These are phyloP conservation scores for Cyclotella distinguenda DNA, from an alignment of 108 stramenopile species.

Conservation along the genomic window DNA sequence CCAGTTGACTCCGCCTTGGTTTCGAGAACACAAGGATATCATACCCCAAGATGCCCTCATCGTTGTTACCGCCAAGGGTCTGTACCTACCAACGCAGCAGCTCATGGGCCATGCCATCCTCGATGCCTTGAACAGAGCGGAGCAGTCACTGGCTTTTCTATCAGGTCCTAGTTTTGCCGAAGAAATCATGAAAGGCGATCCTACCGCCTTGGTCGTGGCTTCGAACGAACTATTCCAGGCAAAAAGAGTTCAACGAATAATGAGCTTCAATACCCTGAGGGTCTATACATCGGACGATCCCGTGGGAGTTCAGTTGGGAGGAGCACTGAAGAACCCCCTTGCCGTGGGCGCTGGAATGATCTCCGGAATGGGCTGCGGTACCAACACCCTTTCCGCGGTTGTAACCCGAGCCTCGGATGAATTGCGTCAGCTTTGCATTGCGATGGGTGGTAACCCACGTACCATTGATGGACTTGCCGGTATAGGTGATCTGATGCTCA, in stretches of 20 bases:
- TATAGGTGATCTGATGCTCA: slow-evolving; percentile 87
- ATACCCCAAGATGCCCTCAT: slow-evolving; percentile 61
- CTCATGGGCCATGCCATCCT: slow-evolving; percentile 66
- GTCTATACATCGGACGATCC: slow-evolving; percentile 82
- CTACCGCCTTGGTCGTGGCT: slow-evolving; percentile 83
- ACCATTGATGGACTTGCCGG: slow-evolving; percentile 80
- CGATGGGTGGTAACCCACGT: slow-evolving; percentile 77
- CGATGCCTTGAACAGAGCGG: slow-evolving; percentile 59
- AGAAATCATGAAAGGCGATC: slow-evolving; percentile 78
- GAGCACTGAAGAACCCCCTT: slow-evolving; percentile 86
- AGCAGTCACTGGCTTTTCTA: slow-evolving; percentile 75
- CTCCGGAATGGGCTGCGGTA: slow-evolving; percentile 74
- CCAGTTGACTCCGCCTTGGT: slow-evolving; percentile 65
- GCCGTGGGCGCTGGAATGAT: slow-evolving; percentile 88
- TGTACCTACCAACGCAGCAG: slow-evolving; percentile 67
- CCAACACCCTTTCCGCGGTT: slow-evolving; percentile 83
- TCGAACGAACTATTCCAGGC: slow-evolving; percentile 59
- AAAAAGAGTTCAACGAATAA: slow-evolving; percentile 40
- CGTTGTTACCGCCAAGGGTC: slow-evolving; percentile 79
- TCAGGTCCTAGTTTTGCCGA: slow-evolving; percentile 86
- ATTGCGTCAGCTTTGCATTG: slow-evolving; percentile 56
- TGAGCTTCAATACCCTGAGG: slow-evolving; percentile 52
- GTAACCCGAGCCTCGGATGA: slow-evolving; percentile 80
- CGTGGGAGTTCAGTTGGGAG: slow-evolving; percentile 59
- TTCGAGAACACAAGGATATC: slow-evolving; percentile 51